Evolutionary conservation across 176 grass and related monocot genomes (phyloP), one percentile per base, ranked within the genome.

Genomic region (Musa itinerans): DNA sequence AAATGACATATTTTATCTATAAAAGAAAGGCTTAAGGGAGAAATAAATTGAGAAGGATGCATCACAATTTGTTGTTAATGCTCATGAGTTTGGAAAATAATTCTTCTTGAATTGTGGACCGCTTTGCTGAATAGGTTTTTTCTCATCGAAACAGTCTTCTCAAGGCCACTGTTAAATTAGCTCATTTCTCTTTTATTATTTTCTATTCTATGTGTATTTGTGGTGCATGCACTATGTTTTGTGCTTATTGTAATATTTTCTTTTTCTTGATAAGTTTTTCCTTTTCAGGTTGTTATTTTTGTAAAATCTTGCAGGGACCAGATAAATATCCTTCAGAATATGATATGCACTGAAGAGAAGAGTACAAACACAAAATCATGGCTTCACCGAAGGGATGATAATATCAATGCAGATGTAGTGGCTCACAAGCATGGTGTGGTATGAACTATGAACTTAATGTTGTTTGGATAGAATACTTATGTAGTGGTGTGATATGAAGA

Each of bases 341-440:
- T 83, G 83, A 99, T 99, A 76, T 58, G 81, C 27, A 91, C 87
- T 83, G 78, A 88, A 83, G 81, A 90, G 56, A 83, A 82, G 65
- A 89, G 71, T 58, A 73, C 80, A 83, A 84, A 66, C 59, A 50
- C 78, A 57, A 93, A 86, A 64, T 83, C 86, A 76, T 94, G 90
- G 94, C 88, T 91, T 80, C 79, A 78, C 58, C 59, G 80, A 53
- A 84, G 80, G 19, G 85, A 89, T 79, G 79, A 89, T 77, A 88
- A 21, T 79, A 89, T 86, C 78, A 80, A 81, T 76, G 88, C 89
- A 74, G 90, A 92, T 81, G 77, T 99, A 80, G 84, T 99, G 73
- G 95, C 95, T 86, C 95, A 99, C 84, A 92, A 85, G 78, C 88
- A 93, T 84, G 95, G 95, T 71, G 88, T 99, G 90, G 95, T 99